Conservation (phyloP, 305 asterid species). For the Fraxinus angustifolia region DNA sequence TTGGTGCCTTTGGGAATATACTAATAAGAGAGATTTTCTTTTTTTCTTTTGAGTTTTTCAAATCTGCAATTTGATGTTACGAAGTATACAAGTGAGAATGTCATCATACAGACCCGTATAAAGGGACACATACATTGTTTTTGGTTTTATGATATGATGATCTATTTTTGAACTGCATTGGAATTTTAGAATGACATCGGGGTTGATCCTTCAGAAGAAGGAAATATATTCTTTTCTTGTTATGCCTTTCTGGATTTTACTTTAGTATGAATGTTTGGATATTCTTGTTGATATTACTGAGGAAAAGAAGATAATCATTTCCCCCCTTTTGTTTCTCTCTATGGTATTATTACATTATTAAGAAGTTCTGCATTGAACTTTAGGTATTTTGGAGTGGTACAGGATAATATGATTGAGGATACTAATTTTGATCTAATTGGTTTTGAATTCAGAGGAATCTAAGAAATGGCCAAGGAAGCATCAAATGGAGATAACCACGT, state of each 20-base stretch:
- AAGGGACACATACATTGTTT: background rate
- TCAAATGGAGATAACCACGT: slow-evolving; percentile 37
- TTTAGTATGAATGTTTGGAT: background rate
- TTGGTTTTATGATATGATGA: background rate
- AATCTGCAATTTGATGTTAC: background rate
- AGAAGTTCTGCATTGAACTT: background rate
- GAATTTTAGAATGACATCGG: background rate
- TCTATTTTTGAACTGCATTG: background rate
- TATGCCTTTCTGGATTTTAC: background rate
- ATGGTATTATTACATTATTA: background rate
- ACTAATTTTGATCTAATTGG: background rate
- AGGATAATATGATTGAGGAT: background rate
- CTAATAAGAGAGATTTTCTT: background rate
- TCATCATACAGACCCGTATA: background rate
- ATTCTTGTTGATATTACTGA: background rate
- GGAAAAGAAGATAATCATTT: background rate
- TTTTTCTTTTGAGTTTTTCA: background rate
- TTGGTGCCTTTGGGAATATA: background rate
- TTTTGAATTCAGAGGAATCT: slow-evolving; percentile 6
- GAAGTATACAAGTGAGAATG: background rate
- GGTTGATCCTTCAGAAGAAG: background rate
- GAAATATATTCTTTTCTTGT: background rate
- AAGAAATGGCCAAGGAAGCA: slow-evolving; percentile 34
- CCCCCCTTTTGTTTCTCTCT: background rate
- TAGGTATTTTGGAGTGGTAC: background rate